A percentile compares a stretch with the other conserved stretches of the same genome.
Conservation (phyloP, 108 stramenopile species). For the Pseudonitzschia delicatissima region DNA sequence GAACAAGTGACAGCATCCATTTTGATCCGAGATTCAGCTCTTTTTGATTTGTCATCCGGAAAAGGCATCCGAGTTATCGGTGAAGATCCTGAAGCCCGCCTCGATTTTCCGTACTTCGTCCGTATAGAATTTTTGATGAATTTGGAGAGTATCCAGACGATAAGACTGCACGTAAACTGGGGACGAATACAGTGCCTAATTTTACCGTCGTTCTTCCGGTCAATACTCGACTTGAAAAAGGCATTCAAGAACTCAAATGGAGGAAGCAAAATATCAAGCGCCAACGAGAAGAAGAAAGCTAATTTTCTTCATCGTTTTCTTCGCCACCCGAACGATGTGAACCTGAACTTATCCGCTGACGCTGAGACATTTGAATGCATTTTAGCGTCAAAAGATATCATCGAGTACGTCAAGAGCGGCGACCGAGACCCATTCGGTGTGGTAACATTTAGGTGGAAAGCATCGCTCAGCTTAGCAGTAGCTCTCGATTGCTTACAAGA, state of each 20-base stretch:
- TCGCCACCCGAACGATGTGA: slow-evolving; percentile 19
- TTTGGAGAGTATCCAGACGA: slow-evolving; percentile 5
- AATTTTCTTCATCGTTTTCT: slow-evolving; percentile 11
- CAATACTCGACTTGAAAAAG: slow-evolving; percentile 22
- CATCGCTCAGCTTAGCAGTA: slow-evolving; percentile 23
- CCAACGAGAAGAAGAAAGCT: neutral
- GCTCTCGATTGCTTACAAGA: slow-evolving; percentile 24
- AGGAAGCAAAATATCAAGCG: neutral
- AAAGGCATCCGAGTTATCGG: slow-evolving; percentile 43
- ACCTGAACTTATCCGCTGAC: slow-evolving; percentile 23
- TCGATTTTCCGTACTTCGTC: slow-evolving; percentile 25
- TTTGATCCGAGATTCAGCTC: slow-evolving; percentile 21
- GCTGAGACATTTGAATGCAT: slow-evolving; percentile 43
- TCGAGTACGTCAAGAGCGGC: slow-evolving; percentile 22
- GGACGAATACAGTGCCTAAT: slow-evolving; percentile 39
- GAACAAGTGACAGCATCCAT: slow-evolving; percentile 20
- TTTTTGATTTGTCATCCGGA: slow-evolving; percentile 35
- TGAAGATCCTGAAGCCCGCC: slow-evolving; percentile 10
- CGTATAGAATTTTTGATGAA: slow-evolving; percentile 21
- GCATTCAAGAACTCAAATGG: slow-evolving; percentile 5
- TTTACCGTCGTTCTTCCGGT: slow-evolving; percentile 37
- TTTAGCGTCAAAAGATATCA: slow-evolving; percentile 37
- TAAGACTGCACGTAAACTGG: slow-evolving; percentile 34
- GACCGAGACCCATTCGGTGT: slow-evolving; percentile 34
- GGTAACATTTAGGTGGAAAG: slow-evolving; percentile 44